Evolutionary conservation across 305 asterid genomes (phyloP), one percentile per base, ranked within the genome.

Genomic region (Solanum hybrid): DNA sequence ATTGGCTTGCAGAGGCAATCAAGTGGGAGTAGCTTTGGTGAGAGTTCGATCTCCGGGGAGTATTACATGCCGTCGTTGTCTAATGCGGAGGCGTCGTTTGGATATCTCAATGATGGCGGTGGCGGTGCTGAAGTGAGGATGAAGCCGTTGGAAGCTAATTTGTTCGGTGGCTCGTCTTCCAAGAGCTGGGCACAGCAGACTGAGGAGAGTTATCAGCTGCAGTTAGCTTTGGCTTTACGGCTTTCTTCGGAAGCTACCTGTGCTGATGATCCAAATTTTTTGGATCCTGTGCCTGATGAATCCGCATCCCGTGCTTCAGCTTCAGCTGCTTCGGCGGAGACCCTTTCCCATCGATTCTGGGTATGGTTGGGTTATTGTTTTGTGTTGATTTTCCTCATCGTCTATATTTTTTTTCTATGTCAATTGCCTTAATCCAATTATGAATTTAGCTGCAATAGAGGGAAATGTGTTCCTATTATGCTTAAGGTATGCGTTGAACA

Each of bases 111-210:
- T 86, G 96, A 93, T 33, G 97, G 92, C 26, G 95, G 93, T 72
- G 78, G 78, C 33, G 93, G 90, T 81, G 96, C 92, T 27, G 98
- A 95, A 45, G 86, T 90, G 89, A 90, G 94, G 95, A 91, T 79
- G 89, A 95, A 93, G 89, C 89, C 93, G 79, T 92, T 89, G 90
- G 98, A 94, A 88, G 89, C 94, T 33, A 84, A 51, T 4, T 85
- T 85, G 8, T 51, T 27, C 5, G 96, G 94, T n/a, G 92, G 95
- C 15, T 95, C 96, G 45, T 90, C 93, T 65, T 92, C 94, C 1
- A 97, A 95, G 94, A 98, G 99, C 93, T 98, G 99, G 99, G 99
- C 99, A 79, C 99, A 95, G 92, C 99, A 97, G 94, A 98, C 98
- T 89, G 99, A 95, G 92, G 99, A 98, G 96, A 96, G 99, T 91